phyloP scores from a whole-genome alignment of 192 early-diverging fungal genomes.

The Coemansia sp. region DNA sequence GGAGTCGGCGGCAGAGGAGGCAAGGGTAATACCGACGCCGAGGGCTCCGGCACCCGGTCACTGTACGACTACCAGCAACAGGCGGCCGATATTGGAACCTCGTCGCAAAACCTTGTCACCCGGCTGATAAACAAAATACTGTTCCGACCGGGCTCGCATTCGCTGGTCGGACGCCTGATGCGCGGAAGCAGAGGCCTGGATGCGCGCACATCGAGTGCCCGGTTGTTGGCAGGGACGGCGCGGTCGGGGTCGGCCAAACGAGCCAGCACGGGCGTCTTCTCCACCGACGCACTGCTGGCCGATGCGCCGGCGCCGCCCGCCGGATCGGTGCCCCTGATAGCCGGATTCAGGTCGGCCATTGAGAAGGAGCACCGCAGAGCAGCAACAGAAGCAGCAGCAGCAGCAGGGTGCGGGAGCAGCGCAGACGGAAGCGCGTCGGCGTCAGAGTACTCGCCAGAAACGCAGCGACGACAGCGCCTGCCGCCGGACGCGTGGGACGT shows the following conservation, averaged over 20 bases:
- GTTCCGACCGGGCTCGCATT: conserved; percentile 25
- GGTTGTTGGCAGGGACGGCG: background rate
- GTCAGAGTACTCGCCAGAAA: background rate
- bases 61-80: conserved; percentile 5
- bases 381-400: no score
- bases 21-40: no score
- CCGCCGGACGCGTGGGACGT: background rate
- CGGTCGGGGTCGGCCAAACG: conserved; percentile 2
- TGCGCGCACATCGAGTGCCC: conserved; percentile 3
- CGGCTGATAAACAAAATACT: conserved; percentile 36
- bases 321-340: conserved; percentile 11
- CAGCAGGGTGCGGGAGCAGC: background rate
- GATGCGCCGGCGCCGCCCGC: conserved; percentile 25
- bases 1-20: no score
- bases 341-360: conserved; percentile 36
- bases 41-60: no score
- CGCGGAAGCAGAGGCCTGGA: conserved; percentile 12
- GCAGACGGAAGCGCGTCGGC: background rate
- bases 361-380: conserved; percentile 11
- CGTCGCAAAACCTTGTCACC: conserved; percentile 30
- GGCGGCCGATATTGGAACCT: background rate
- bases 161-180: conserved; percentile 23
- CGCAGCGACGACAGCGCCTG: background rate
- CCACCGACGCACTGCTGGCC: conserved; percentile 14
- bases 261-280: background rate